Percentiles rank a stretch among this genome's conserved stretches.
Conservation (phyloP, 805 yeast genomes). For the Ogataea corticis region DNA sequence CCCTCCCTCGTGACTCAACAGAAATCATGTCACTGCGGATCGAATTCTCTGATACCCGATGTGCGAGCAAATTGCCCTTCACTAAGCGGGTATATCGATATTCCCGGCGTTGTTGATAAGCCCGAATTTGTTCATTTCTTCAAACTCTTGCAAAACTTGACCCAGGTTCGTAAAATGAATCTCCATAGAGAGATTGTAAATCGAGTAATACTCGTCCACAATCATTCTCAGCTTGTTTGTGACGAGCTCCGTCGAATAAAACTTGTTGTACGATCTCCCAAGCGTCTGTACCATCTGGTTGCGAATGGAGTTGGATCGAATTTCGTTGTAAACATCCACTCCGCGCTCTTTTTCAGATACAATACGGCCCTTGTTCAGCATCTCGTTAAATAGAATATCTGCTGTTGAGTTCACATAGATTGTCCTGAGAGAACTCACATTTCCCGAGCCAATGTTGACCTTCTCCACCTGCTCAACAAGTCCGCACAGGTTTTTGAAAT, state of each 20-base stretch:
- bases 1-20: too few species aligned
- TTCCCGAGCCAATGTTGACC: conserved; percentile 18
- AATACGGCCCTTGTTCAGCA: conserved; percentile 7
- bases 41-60: too few species aligned
- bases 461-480: conserved; percentile 22
- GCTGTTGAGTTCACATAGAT: conserved; percentile 19
- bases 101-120: not conserved
- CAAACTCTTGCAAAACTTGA: conserved; percentile 13
- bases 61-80: not conserved
- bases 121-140: conserved; percentile 14
- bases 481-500: conserved; percentile 15
- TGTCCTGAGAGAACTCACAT: conserved; percentile 18
- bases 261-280: conserved; percentile 13
- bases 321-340: conserved; percentile 3
- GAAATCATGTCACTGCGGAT: too few species aligned
- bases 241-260: conserved; percentile 15
- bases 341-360: not conserved
- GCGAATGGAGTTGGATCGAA: conserved; percentile 1
- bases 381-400: conserved; percentile 13
- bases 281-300: conserved; percentile 6
- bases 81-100: not conserved
- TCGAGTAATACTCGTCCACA: conserved; percentile 15
- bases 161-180: conserved; percentile 13
- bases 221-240: conserved; percentile 9
- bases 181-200: conserved; percentile 20